These are phyloP conservation scores for Solanum neorickii DNA, from an alignment of 257 asterid species.

Conservation along the genomic window DNA sequence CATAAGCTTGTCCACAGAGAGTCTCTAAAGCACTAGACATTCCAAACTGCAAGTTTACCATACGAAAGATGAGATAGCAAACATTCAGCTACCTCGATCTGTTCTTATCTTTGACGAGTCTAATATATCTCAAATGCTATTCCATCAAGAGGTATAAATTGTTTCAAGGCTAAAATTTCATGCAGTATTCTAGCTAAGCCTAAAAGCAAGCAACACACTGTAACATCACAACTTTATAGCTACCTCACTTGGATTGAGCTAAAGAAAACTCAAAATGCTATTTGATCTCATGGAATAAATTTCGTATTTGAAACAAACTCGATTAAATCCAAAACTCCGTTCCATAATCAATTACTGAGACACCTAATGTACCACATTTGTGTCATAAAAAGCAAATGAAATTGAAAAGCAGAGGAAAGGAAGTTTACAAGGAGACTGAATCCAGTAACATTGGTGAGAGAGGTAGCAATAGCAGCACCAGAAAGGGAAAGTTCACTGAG, in stretches of 20 bases:
- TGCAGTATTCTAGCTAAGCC: background rate
- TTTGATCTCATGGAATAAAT: background rate
- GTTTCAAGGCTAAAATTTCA: background rate
- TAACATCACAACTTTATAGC: background rate
- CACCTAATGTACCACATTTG: background rate
- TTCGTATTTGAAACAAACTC: background rate
- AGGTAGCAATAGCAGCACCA: slow-evolving; percentile 25
- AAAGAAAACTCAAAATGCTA: background rate
- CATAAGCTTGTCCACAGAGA: slow-evolving; percentile 84
- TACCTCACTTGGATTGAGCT: background rate
- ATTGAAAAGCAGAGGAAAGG: background rate
- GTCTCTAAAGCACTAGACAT: slow-evolving; percentile 85
- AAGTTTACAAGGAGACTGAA: slow-evolving; percentile 28
- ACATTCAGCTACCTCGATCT: background rate
- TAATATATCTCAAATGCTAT: background rate
- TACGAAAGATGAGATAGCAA: background rate
- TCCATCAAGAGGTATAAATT: background rate
- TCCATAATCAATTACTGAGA: background rate
- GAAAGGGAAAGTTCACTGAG: slow-evolving; percentile 23
- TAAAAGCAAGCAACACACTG: background rate
- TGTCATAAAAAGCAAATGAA: background rate
- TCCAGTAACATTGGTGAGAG: slow-evolving; percentile 32
- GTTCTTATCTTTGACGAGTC: background rate
- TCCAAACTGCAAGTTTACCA: slow-evolving; percentile 39
- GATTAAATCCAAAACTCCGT: background rate